These are phyloP conservation scores for Cryptococcus wingfieldii DNA, from an alignment of 1,284 basidiomycete species.

Conservation along the genomic window DNA sequence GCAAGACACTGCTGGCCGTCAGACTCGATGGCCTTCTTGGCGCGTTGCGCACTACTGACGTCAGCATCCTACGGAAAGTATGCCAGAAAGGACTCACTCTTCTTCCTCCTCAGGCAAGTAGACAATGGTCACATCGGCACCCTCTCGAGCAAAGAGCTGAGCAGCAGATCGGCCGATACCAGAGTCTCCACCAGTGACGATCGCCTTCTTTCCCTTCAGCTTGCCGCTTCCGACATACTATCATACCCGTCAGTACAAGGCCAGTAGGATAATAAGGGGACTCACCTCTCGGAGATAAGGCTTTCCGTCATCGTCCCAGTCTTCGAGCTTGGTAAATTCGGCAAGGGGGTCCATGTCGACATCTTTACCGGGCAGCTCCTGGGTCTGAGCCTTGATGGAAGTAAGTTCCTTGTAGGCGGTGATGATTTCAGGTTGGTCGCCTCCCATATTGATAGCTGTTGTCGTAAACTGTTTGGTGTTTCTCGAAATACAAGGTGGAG, in stretches of 20 bases:
- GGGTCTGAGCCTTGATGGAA: slow-evolving; percentile 45
- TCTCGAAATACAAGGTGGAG: not conserved
- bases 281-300: slow-evolving; percentile 54
- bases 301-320: slow-evolving; percentile 59
- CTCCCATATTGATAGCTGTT: slow-evolving; percentile 24
- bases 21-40: slow-evolving; percentile 54
- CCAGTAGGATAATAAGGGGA: not conserved
- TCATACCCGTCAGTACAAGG: not conserved
- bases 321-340: slow-evolving; percentile 56
- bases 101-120: slow-evolving; percentile 60
- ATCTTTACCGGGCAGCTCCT: slow-evolving; percentile 54
- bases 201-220: slow-evolving; percentile 55
- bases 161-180: slow-evolving; percentile 63
- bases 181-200: slow-evolving; percentile 57
- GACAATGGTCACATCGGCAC: slow-evolving; percentile 62
- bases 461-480: slow-evolving; percentile 9
- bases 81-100: slow-evolving; percentile 47
- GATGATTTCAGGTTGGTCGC: slow-evolving; percentile 29
- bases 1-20: slow-evolving; percentile 47
- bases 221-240: slow-evolving; percentile 30
- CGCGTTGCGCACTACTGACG: slow-evolving; percentile 44
- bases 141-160: slow-evolving; percentile 62
- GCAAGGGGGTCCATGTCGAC: slow-evolving; percentile 55
- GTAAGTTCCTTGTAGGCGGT: slow-evolving; percentile 37
- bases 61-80: not conserved